Conservation (phyloP, 2,329 filamentous ascomycete species). For the Colletotrichum chrysophilum region DNA sequence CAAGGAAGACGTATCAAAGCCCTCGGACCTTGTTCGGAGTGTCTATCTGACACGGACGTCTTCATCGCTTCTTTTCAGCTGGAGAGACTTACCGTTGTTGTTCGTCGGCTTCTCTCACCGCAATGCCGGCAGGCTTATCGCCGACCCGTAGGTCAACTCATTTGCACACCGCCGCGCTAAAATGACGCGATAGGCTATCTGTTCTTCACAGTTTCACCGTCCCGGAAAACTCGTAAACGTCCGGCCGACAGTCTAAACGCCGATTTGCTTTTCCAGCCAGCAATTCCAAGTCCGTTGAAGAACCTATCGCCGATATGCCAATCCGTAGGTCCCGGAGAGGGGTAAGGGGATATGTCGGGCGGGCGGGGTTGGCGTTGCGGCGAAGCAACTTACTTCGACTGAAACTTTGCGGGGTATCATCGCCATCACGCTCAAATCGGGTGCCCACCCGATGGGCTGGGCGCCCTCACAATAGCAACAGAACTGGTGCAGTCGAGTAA, state of each 20-base stretch:
- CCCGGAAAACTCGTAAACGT: background rate
- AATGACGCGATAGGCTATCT: background rate
- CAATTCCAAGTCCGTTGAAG: background rate
- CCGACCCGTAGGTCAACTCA: background rate
- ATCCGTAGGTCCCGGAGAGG: background rate
- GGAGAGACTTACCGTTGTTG: background rate
- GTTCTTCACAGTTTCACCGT: background rate
- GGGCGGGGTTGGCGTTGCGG: background rate
- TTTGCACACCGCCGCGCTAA: background rate
- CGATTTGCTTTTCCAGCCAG: background rate
- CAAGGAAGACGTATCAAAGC: background rate
- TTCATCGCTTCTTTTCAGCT: background rate
- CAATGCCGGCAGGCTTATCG: background rate
- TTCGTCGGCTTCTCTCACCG: background rate
- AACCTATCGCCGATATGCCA: background rate
- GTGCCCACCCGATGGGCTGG: background rate
- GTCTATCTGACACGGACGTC: background rate
- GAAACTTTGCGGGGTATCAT: constrained; percentile 4
- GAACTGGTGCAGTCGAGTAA: background rate
- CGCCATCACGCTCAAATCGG: background rate
- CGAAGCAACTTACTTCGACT: background rate
- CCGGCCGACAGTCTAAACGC: background rate
- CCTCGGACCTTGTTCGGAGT: background rate
- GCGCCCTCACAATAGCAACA: background rate
- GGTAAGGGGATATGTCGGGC: background rate